Evolutionary conservation across 2,329 filamentous ascomycete genomes (phyloP).

Genomic region (Dactylonectria estremocensis): DNA sequence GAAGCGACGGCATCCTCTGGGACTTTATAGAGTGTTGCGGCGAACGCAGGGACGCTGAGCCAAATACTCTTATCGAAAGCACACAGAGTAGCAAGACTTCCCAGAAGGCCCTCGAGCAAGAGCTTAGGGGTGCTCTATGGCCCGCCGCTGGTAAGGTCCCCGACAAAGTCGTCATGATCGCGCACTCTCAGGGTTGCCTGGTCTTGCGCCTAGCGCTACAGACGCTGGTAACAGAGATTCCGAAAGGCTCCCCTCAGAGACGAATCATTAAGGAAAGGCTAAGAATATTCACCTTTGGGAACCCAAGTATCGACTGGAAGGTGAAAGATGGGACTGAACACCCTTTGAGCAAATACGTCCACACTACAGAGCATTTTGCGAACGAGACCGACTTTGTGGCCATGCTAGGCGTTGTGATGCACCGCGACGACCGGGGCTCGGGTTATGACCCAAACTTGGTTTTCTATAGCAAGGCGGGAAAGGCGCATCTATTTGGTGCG

Average conservation of each 20-base stretch:
- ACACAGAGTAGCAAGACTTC: conserved; percentile 3
- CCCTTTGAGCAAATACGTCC: conserved; percentile 1
- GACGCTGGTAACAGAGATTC: not conserved
- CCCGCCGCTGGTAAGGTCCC: not conserved
- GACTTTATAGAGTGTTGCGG: not conserved
- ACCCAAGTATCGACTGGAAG: conserved; percentile 4
- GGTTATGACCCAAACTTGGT: too few species aligned
- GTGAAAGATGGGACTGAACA: not conserved
- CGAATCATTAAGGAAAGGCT: not conserved
- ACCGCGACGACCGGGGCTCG: too few species aligned
- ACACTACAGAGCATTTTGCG: conserved; percentile 4
- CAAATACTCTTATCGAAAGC: conserved; percentile 2
- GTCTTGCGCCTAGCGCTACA: not conserved
- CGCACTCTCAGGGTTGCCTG: conserved; percentile 5
- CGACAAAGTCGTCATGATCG: conserved; percentile 4
- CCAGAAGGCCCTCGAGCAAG: not conserved
- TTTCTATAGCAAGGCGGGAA: too few species aligned
- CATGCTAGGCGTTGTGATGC: conserved; percentile 1
- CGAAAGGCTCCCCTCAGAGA: not conserved
- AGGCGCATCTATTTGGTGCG: too few species aligned
- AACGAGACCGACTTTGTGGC: not conserved
- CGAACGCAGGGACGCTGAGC: not conserved
- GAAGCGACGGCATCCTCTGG: conserved; percentile 6
- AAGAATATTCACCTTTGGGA: conserved; percentile 3
- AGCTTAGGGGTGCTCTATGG: not conserved